Percentiles rank a stretch among this genome's conserved stretches.
Conservation (phyloP, 768 basidiomycete genomes). For the Favolaschia claudopus region DNA sequence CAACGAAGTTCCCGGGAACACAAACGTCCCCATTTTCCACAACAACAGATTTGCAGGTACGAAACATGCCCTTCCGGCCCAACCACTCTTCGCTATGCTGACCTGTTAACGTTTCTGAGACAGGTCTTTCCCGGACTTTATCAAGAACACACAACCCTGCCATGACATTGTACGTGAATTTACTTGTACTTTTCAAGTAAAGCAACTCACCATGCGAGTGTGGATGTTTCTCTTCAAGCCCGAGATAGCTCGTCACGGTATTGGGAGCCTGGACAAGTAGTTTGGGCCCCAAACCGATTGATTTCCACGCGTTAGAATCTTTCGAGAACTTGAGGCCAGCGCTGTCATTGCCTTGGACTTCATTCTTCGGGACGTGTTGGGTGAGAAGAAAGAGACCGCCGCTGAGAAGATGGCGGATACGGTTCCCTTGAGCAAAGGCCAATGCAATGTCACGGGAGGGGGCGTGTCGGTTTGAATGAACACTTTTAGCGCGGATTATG, state of each 20-base stretch:
- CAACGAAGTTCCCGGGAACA: background rate
- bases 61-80: background rate
- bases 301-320: background rate
- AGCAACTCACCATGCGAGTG: background rate
- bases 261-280: background rate
- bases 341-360: background rate
- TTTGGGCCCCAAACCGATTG: background rate
- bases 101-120: background rate
- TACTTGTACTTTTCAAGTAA: background rate
- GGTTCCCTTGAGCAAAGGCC: constrained; percentile 34
- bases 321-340: background rate
- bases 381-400: constrained; percentile 23
- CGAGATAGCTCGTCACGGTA: constrained; percentile 6
- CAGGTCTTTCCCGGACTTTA: background rate
- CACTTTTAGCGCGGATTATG: constrained; percentile 37
- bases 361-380: background rate
- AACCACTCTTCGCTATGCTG: background rate
- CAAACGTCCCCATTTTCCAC: background rate
- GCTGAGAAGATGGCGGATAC: constrained; percentile 35
- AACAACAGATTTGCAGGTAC: background rate
- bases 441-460: constrained; percentile 40
- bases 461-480: constrained; percentile 44
- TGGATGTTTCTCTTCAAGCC: background rate
- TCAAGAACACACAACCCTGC: background rate
- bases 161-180: too few relatives aligned